Base-by-base conservation (phyloP, 202 grass and related monocot species). In the Panicum virgatum region DNA sequence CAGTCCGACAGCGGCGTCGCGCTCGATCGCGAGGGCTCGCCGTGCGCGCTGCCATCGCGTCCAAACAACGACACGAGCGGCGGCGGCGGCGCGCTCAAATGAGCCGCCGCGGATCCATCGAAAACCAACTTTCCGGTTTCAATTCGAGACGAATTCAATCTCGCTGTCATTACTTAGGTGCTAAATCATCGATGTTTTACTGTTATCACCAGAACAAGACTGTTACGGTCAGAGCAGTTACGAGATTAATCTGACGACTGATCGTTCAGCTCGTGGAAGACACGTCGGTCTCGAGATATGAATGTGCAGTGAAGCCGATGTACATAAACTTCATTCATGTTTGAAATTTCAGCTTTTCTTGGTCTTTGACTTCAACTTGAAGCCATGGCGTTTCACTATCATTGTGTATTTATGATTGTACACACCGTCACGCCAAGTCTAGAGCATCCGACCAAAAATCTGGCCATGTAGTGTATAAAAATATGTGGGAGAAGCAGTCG, bases 301-400 rank as follows among this genome's bases (percentile, higher is more conserved):
- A 60, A 76, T 72, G 65, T 18, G 18, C 47, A 34, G 4, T 34
- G 32, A 2, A 34, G 32, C 32, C 16, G n/a, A 32, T 12, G 43
- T 23, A 18, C 8, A 45, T 32, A 38, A 22, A 54, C 20, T 66
- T 45, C 11, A 11, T 56, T 27, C 29, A 26, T 45, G 65, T 77
- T 65, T 82, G 63, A 76, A 81, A 40, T 32, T 67, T 64, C 0
- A 19, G 1, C 22, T 48, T 46, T 48, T 46, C 62, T n/a, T 45
- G 20, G 13, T 69, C 5, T 45, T 83, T 85, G 82, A 81, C 77
- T 89, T 25, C 4, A 8, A 23, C 26, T 13, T 48, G 22, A 12
- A 44, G 26, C 14, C 20, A 71, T 46, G 29, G 15, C 39, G 19
- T 76, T 76, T 45, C 53, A 9, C 50, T n/a, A 5, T 29, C 46